Base-by-base conservation (phyloP, 176 grass and related monocot genomes). In the Melocanna baccifera region DNA sequence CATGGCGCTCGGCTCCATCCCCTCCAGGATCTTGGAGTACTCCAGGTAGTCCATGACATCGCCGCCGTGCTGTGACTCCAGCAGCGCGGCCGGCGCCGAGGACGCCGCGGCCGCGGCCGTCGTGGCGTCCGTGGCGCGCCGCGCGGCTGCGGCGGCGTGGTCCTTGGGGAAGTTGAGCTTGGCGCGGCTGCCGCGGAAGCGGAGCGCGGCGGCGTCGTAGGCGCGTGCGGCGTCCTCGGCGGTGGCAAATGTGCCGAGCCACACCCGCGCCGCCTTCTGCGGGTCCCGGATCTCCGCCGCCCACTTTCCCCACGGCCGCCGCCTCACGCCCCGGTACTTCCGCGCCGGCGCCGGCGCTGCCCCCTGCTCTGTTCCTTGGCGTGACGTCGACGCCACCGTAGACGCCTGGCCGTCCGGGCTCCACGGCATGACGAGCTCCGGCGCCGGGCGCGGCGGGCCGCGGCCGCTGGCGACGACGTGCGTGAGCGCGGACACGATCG, bases 201-300 rank as follows among this genome's bases (percentile, higher is more conserved):
- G 81, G 48, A 94, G 80, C 15, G 90, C 92, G 0, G 94, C 92
- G 36, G 78, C 69, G 81, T 97, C 94, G 88, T 97, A 97, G 2
- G 92, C 89, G 12, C 85, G 90, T 40, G 95, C 95, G 0, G 95
- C 95, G 14, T 83, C 95, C 85, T 98, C 91, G 39, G 92, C 91
- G 5, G 92, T 98, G 75, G 86, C 82, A 84, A 98, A 98, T 18
- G 95, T 95, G 25, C 95, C 92, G 2, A 98, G 91, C 95, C 92
- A 98, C 55, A 95, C 84, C 28, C 92, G 84, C 22, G 91, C 85
- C 63, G 92, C 91, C 83, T 88, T 95, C 16, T 85, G 86, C 10
- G 96, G 96, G 61, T 98, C 91, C 14, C 91, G 84, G 41, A 98
- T 98, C 88, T 98, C 95, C 77, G 95, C 96, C 57, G 87, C 96